Evolutionary conservation across 805 yeast species (phyloP).

Genomic region (Candida golubevii): DNA sequence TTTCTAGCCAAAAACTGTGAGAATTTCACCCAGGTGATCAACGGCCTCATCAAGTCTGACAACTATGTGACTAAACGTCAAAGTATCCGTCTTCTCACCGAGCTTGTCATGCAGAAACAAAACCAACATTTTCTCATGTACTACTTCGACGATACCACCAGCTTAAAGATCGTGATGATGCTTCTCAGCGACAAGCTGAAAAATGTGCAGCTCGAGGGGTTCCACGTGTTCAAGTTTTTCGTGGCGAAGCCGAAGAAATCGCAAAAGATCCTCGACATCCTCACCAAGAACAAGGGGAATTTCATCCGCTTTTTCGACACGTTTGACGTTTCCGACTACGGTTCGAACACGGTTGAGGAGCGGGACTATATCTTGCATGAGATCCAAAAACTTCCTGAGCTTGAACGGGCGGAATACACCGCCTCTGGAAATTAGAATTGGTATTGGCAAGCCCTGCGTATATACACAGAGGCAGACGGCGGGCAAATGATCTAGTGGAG

Average conservation of each 20-base stretch:
- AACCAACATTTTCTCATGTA: conserved; percentile 69
- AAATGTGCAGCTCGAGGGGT: conserved; percentile 85
- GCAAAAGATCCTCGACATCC: conserved; percentile 72
- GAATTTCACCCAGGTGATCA: conserved; percentile 57
- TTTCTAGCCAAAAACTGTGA: conserved; percentile 60
- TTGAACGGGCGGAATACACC: conserved; percentile 27
- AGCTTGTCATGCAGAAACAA: conserved; percentile 63
- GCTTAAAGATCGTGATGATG: conserved; percentile 82
- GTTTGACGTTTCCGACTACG: conserved; percentile 63
- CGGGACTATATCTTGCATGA: conserved; percentile 74
- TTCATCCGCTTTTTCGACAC: conserved; percentile 63
- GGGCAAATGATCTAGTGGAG: too few species aligned
- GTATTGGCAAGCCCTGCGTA: background rate
- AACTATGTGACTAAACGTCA: conserved; percentile 94
- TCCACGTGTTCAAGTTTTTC: conserved; percentile 89
- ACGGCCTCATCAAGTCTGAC: conserved; percentile 64
- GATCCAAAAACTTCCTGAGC: conserved; percentile 66
- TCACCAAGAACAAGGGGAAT: conserved; percentile 78
- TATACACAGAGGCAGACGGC: background rate
- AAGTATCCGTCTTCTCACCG: conserved; percentile 70
- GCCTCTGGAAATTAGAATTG: background rate
- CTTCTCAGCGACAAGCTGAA: conserved; percentile 83
- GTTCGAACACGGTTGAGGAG: conserved; percentile 68
- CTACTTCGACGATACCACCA: conserved; percentile 77
- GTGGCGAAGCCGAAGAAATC: conserved; percentile 94